Base-by-base conservation (phyloP, 345 rosid species). In the Pistacia atlantica region DNA sequence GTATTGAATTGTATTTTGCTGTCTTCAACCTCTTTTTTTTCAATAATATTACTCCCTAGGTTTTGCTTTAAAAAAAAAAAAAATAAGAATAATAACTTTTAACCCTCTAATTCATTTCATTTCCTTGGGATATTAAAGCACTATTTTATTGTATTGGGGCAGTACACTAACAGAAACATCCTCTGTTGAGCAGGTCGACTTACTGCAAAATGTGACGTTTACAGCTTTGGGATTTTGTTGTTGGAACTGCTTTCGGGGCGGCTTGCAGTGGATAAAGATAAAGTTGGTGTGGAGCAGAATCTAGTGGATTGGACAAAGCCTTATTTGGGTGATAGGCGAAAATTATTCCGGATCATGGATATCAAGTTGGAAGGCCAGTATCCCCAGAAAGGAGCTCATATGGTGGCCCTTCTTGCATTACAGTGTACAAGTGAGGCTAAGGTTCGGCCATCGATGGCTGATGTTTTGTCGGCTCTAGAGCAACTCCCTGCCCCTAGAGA, bases 251-350 rank as follows among this genome's bases (percentile, higher is more conserved):
- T 90, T 16, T 79, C 91, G n/a, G 92, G 97, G 28, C 86, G 91
- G 3, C 85, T 80, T 22, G 89, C 88, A 46, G 74, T 87, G 35
- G 94, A 90, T 59, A 80, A 42, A 66, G 71, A 89, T 65, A 87
- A 84, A 73, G 86, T 83, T 0, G 91, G 92, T 61, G 74, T 62
- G 22, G 92, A 91, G 67, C 85, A 83, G 72, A 89, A 89, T 71
- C 94, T 94, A 9, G 97, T 94, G 54, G 90, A 90, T 22, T 92
- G 97, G 97, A 94, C 92, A 8, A 83, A 75, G 75, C 95, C 95
- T 0, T 87, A 86, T 87, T 81, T 94, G 68, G 84, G 86, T 7
- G 90, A 89, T 55, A 86, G 79, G 71, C 85, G 93, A 65, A 86
- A 86, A 82, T 67, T 92, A 66, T 90, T 87, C 72, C 85, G 95